Evolutionary conservation across 1,139 yeast species (phyloP).

Genomic region (Yamadazyma membranifaciens): DNA sequence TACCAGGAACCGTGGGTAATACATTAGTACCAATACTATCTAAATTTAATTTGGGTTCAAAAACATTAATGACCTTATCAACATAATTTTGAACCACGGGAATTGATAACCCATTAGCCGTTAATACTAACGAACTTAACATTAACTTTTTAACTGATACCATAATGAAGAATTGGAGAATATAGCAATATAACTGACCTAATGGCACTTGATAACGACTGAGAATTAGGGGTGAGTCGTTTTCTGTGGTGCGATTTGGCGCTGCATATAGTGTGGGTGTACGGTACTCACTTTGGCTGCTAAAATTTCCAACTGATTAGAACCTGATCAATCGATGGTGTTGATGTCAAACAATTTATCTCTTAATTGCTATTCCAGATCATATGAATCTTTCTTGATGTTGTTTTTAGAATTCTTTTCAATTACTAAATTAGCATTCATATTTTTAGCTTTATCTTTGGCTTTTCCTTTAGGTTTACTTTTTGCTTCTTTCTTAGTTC

Average conservation of each 20-base stretch:
- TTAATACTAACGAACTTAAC: constrained; percentile 17
- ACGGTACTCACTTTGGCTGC: background rate
- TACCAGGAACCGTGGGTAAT: constrained; percentile 14
- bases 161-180: constrained; percentile 17
- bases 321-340: too few relatives aligned
- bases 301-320: too few relatives aligned
- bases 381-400: too few relatives aligned
- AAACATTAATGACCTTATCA: constrained; percentile 20
- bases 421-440: too few relatives aligned
- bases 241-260: background rate
- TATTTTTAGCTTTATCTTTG: too few relatives aligned
- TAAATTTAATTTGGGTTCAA: constrained; percentile 14
- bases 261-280: background rate
- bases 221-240: background rate
- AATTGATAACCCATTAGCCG: constrained; percentile 24
- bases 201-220: background rate
- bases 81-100: constrained; percentile 20
- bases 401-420: too few relatives aligned
- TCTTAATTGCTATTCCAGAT: too few relatives aligned
- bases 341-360: too few relatives aligned
- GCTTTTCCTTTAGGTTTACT: too few relatives aligned
- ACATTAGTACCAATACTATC: constrained; percentile 11
- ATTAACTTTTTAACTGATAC: constrained; percentile 26
- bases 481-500: too few relatives aligned
- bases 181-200: background rate